Conservation (phyloP, 441 rosid genomes). For the Raphanus hybrid region DNA sequence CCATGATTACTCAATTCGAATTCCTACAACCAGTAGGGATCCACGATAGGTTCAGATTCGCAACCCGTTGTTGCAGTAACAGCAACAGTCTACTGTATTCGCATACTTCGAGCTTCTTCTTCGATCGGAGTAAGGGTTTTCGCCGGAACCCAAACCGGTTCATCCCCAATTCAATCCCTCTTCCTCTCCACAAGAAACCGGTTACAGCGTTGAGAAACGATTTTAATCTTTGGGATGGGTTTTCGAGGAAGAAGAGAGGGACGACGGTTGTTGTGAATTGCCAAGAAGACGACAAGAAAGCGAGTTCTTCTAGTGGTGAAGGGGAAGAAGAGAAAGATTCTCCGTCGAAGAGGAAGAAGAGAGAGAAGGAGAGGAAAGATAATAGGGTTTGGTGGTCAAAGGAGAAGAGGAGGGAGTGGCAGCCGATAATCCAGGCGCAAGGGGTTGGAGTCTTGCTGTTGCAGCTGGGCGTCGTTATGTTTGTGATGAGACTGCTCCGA, state of each 20-base stretch:
- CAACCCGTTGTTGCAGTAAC: slow-evolving; percentile 33
- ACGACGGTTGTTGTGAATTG: slow-evolving; percentile 60
- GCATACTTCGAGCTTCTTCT: slow-evolving; percentile 46
- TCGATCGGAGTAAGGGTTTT: slow-evolving; percentile 52
- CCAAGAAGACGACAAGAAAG: slow-evolving; percentile 69
- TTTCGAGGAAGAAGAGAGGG: slow-evolving; percentile 40
- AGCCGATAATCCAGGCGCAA: slow-evolving; percentile 76
- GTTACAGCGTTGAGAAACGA: slow-evolving; percentile 22
- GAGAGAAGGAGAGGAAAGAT: slow-evolving; percentile 57
- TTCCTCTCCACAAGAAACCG: slow-evolving; percentile 29
- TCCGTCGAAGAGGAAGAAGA: slow-evolving; percentile 55
- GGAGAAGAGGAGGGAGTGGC: slow-evolving; percentile 77
- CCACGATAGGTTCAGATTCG: slow-evolving; percentile 42
- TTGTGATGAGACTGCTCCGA: slow-evolving; percentile 81
- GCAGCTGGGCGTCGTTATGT: slow-evolving; percentile 83
- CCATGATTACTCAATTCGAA: slow-evolving; percentile 44
- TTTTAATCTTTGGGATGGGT: slow-evolving; percentile 47
- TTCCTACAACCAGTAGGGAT: slow-evolving; percentile 47
- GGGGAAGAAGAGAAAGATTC: slow-evolving; percentile 49
- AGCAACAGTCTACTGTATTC: slow-evolving; percentile 43
- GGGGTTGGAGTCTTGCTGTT: slow-evolving; percentile 77
- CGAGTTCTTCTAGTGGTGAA: slow-evolving; percentile 53
- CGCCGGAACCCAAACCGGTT: slow-evolving; percentile 47
- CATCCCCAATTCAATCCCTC: slow-evolving; percentile 37
- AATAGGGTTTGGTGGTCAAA: slow-evolving; percentile 76